Evolutionary conservation across 768 basidiomycete species (phyloP), one percentile per base, ranked within the genome.

Genomic region (Pulveroboletus sp.): DNA sequence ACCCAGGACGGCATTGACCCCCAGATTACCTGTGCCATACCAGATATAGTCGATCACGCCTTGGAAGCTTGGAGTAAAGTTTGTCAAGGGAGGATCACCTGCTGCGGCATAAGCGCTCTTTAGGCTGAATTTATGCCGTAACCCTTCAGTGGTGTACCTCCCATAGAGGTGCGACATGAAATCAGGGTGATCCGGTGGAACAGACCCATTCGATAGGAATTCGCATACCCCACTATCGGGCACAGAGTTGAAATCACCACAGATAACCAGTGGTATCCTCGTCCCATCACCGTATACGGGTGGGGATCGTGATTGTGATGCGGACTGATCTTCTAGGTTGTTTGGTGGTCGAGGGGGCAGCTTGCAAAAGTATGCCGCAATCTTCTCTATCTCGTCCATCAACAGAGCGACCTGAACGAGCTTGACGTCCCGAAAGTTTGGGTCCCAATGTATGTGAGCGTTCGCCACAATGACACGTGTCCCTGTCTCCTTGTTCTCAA

Each of bases 221-320:
- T 98, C 91, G 73, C 90, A 96, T 17, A 98, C 89, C 6, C 93
- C 93, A 31, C 89, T 92, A 9, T 74, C 73, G 1, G 91, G 88
- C 2, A 85, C 71, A 43, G 93, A 95, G 75, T 99, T 99, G 74
- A 87, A 93, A 71, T 99, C 96, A n/a, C 93, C 93, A 59, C 88
- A 89, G 50, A 97, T 74, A 67, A 99, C 79, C 52, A 88, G 69
- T 8, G 96, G 95, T 64, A 98, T 96, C 76, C 91, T 90, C 43
- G 78, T 77, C 15, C 87, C 91, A 62, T 95, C 92, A 11, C 81
- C 58, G 65, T 97, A 97, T 18, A 71, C 63, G 15, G 91, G 91
- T 21, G 80, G 77, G 12, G 79, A 71, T 26, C 79, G 78, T 40
- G 72, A 63, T 5, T 68, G 56, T 36, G 64, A 36, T 31, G 65